These are phyloP conservation scores for Tubosaeta brunneosetosa DNA, from an alignment of 768 basidiomycete species.

Conservation along the genomic window DNA sequence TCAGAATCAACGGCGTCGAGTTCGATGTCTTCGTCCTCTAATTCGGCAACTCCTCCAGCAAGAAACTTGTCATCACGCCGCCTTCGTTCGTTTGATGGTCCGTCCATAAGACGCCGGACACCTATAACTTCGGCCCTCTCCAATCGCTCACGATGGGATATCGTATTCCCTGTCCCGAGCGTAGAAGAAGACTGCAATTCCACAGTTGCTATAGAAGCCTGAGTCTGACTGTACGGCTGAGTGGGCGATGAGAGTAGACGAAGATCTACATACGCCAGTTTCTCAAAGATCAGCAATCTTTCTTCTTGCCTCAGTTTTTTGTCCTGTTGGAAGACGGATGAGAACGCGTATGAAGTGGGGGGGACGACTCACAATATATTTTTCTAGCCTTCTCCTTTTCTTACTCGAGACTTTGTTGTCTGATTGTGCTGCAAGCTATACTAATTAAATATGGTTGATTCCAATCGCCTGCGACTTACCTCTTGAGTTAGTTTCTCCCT, in stretches of 20 bases:
- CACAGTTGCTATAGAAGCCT: conserved; percentile 59
- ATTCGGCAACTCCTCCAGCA: conserved; percentile 7
- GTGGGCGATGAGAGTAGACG: neutral
- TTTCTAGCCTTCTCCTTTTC: conserved; percentile 86
- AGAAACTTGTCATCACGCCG: conserved; percentile 32
- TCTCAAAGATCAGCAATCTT: conserved; percentile 68
- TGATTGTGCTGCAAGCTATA: conserved; percentile 39
- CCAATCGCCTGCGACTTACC: conserved; percentile 35
- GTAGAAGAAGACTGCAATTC: conserved; percentile 76
- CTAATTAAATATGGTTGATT: conserved; percentile 1
- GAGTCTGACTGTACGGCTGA: conserved; percentile 57
- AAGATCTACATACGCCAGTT: conserved; percentile 58
- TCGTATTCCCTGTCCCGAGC: conserved; percentile 68
- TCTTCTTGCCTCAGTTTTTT: conserved; percentile 93
- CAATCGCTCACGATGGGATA: conserved; percentile 55
- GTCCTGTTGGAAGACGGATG: conserved; percentile 44
- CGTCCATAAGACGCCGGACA: conserved; percentile 48
- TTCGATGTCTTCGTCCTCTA: conserved; percentile 34
- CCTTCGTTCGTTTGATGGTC: conserved; percentile 46
- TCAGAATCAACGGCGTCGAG: conserved; percentile 30
- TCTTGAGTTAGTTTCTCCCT: conserved; percentile 58
- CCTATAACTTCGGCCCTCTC: conserved; percentile 59
- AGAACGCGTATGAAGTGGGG: neutral
- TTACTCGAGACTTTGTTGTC: conserved; percentile 75
- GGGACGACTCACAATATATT: conserved; percentile 69